Conservation (phyloP, 495 filamentous ascomycete genomes). For the Hypoxylon lienhwacheense region DNA sequence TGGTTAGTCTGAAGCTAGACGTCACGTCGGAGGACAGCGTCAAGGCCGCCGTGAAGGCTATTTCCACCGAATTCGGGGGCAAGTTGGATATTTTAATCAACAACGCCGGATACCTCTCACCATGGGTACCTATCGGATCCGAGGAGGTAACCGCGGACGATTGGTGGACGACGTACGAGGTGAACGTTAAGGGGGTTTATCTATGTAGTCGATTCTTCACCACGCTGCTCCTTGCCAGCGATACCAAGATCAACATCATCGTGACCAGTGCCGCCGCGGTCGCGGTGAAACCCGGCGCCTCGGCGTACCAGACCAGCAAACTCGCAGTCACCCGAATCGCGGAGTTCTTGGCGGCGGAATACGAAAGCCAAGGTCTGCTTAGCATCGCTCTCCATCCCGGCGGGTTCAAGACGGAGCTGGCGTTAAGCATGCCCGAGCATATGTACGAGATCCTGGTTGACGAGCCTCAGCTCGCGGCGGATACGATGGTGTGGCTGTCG, state of each 20-base stretch:
- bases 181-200: slow-evolving; percentile 51
- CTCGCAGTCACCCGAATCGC: slow-evolving; percentile 46
- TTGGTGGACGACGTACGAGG: slow-evolving; percentile 48
- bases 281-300: slow-evolving; percentile 25
- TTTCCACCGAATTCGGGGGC: slow-evolving; percentile 39
- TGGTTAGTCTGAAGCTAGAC: slow-evolving; percentile 48
- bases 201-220: slow-evolving; percentile 47
- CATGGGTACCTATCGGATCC: slow-evolving; percentile 37
- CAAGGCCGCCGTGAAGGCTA: slow-evolving; percentile 36
- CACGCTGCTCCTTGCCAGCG: slow-evolving; percentile 45
- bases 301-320: slow-evolving; percentile 48
- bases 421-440: slow-evolving; percentile 30
- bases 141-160: slow-evolving; percentile 39
- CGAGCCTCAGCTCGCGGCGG: slow-evolving; percentile 40
- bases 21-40: slow-evolving; percentile 46
- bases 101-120: slow-evolving; percentile 49
- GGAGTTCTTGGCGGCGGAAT: slow-evolving; percentile 50
- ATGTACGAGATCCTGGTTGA: slow-evolving; percentile 36
- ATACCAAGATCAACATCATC: slow-evolving; percentile 42
- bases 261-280: slow-evolving; percentile 42
- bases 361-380: slow-evolving; percentile 46
- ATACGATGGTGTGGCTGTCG: slow-evolving; percentile 44
- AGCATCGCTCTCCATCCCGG: slow-evolving; percentile 51
- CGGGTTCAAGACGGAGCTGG: slow-evolving; percentile 47
- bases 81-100: slow-evolving; percentile 48